Base-by-base conservation (phyloP, 2,329 filamentous ascomycete species). In the Diaporthe amygdali region DNA sequence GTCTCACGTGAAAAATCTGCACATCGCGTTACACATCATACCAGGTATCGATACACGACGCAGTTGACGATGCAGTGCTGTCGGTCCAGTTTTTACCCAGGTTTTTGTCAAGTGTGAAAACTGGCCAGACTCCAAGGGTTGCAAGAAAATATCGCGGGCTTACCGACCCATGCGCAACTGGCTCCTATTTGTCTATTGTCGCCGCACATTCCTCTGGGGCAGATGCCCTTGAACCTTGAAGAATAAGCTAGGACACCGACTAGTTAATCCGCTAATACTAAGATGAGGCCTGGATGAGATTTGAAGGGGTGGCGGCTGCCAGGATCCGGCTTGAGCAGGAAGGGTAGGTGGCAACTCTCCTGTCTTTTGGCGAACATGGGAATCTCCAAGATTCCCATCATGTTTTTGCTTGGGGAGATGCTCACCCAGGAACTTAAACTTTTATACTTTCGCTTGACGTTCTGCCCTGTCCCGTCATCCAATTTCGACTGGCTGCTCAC, bases 361-460 rank as follows among this genome's bases (percentile, higher is more conserved):
- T 27, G 22, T 32, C 4, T 25, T n/a, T 17, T 39, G 17, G n/a
- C 6, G 30, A 56, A 49, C 52, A 68, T 68, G 66, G 66, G 66
- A 68, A 30, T 59, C 44, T 59, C 20, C n/a, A 59, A n/a, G n/a
- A 59, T 22, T 68, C 52, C 52, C 66, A 68, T 56, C 14, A 20
- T 55, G 20, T 25, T 9, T 12, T 55, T 34, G 39, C 39, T 30
- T 47, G 17, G 49, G 49, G 27, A 17, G 30, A 5, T 25, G 32
- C n/a, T 34, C 30, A n/a, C 55, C 5, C 7, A 30, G 30, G 37
- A 34, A 17, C 30, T 64, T 64, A 37, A 64, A 47, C 44, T 49
- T 49, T 59, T 68, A 41, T 59, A 68, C 52, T 59, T 59, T 46
- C 52, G 47, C 66, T 49, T 68, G 52, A 59, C 15, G 15, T 22